phyloP scores from a whole-genome alignment of 129 eudicot species.

The Gnaphalium uliginosum region DNA sequence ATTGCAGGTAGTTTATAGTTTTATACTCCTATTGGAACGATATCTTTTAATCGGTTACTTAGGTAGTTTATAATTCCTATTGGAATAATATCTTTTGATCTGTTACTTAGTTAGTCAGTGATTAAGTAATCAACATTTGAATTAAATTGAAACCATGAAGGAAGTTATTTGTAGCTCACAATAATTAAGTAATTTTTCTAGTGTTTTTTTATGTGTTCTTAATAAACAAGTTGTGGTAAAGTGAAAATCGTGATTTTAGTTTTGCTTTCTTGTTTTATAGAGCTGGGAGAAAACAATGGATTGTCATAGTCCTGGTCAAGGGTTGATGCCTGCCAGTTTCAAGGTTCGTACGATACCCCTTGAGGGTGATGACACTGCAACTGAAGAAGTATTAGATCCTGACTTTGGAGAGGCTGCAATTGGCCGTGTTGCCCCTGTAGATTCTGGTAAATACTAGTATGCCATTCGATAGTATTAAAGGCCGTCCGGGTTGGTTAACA shows the following conservation, averaged over 20 bases:
- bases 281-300: constrained; percentile 98
- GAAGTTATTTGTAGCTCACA: not conserved
- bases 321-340: constrained; percentile 94
- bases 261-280: constrained; percentile 37
- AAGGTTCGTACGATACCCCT: constrained; percentile 74
- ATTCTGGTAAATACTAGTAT: constrained; percentile 55
- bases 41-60: not conserved
- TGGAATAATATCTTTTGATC: not conserved
- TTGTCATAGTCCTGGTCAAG: constrained; percentile 91
- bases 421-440: constrained; percentile 97
- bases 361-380: constrained; percentile 62
- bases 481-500: not conserved
- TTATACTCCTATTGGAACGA: not conserved
- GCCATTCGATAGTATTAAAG: not conserved
- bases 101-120: not conserved
- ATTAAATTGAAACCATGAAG: not conserved
- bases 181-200: not conserved
- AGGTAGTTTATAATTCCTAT: constrained; percentile 43
- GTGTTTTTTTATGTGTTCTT: not conserved
- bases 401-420: constrained; percentile 96
- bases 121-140: not conserved
- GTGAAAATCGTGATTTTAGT: not conserved
- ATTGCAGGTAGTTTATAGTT: constrained; percentile 59
- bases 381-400: constrained; percentile 80
- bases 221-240: not conserved